Evolutionary conservation across 176 grass and related monocot genomes (phyloP).

Genomic region (Dendrocalamus sinicus): DNA sequence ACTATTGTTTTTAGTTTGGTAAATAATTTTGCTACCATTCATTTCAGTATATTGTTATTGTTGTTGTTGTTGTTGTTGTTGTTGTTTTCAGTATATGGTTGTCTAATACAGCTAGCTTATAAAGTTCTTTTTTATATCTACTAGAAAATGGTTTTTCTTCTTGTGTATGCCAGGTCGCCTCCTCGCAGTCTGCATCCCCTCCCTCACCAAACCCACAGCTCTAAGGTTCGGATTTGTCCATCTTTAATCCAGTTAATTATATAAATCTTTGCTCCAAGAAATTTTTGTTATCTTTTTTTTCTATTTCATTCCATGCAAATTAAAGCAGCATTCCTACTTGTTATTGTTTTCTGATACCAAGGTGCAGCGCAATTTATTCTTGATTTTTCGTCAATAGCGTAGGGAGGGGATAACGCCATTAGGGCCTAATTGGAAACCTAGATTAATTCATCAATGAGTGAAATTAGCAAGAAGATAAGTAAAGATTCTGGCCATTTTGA

Average conservation of each 20-base stretch:
- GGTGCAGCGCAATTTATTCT: not conserved
- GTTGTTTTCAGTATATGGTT: no score
- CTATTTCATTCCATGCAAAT: not conserved
- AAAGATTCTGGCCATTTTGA: no score
- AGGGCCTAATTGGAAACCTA: no score
- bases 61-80: no score
- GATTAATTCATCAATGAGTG: not conserved
- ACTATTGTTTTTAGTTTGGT: no score
- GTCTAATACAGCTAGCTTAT: no score
- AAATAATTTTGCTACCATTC: no score
- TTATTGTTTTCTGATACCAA: not conserved
- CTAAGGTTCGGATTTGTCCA: slow-evolving; percentile 27
- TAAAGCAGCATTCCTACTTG: not conserved
- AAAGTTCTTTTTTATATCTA: no score
- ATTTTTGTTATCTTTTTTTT: not conserved
- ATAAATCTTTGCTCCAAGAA: slow-evolving; percentile 12
- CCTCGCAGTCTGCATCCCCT: slow-evolving; percentile 9
- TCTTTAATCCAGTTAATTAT: not conserved
- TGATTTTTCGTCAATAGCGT: not conserved
- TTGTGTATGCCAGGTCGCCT: slow-evolving; percentile 24
- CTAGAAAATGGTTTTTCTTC: not conserved
- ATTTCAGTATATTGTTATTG: no score
- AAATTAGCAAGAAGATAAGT: no score
- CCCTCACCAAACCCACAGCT: slow-evolving; percentile 10
- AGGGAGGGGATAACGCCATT: no score